These are phyloP conservation scores for Geum urbanum DNA, from an alignment of 306 rosid species.

Conservation along the genomic window DNA sequence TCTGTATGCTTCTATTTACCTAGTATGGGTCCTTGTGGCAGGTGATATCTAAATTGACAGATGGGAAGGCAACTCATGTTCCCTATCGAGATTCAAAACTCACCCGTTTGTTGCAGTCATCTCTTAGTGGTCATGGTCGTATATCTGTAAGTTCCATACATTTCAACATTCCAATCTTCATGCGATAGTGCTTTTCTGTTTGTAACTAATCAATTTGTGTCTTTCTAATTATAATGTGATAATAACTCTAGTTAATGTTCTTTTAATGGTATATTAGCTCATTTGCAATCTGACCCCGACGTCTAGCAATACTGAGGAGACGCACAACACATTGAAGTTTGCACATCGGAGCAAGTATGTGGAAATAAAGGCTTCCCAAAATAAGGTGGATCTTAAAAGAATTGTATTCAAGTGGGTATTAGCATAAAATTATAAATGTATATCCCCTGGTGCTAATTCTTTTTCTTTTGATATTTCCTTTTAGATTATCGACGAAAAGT, in stretches of 20 bases:
- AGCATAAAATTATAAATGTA: not conserved
- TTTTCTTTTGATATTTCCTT: not conserved
- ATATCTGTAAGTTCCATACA: constrained; percentile 40
- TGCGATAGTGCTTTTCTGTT: not conserved
- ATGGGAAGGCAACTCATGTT: constrained; percentile 51
- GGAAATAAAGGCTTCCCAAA: constrained; percentile 57
- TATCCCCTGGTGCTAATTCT: constrained; percentile 7
- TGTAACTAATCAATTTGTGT: not conserved
- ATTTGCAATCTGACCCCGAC: constrained; percentile 59
- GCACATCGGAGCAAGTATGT: constrained; percentile 59
- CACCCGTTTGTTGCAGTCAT: constrained; percentile 58
- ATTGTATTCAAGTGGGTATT: constrained; percentile 3
- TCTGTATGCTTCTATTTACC: not conserved
- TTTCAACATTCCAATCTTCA: constrained; percentile 3
- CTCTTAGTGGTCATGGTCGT: constrained; percentile 56
- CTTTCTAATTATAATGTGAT: not conserved
- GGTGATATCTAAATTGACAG: constrained; percentile 61
- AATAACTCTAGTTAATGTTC: constrained; percentile 15
- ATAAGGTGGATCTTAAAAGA: constrained; percentile 35
- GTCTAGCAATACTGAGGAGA: constrained; percentile 56
- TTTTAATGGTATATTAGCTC: constrained; percentile 33
- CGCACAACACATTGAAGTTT: constrained; percentile 54
- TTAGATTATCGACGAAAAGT: constrained; percentile 58
- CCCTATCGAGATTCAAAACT: constrained; percentile 64
- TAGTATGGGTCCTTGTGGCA: constrained; percentile 25